Percentiles rank a stretch among this genome's conserved stretches.
phyloP scores from a whole-genome alignment of 2,329 filamentous ascomycete species.

The Calonectria hawksworthii region DNA sequence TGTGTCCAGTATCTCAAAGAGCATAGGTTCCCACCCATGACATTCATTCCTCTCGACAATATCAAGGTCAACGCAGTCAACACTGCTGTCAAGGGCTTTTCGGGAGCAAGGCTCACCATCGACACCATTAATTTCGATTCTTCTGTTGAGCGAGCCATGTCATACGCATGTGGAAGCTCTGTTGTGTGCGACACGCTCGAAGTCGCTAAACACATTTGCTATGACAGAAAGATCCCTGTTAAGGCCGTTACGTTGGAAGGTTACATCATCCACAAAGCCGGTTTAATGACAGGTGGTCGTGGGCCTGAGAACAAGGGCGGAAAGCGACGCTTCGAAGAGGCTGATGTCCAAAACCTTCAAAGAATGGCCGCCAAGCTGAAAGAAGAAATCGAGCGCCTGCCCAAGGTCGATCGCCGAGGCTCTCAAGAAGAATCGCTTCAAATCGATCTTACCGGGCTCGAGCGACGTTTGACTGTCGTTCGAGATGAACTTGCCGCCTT shows the following conservation, averaged over 20 bases:
- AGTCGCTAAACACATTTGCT: constrained; percentile 91
- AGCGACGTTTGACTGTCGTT: constrained; percentile 79
- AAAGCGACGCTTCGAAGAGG: constrained; percentile 89
- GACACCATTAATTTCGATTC: constrained; percentile 96
- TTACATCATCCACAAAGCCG: constrained; percentile 96
- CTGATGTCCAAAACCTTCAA: constrained; percentile 88
- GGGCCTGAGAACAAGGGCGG: constrained; percentile 80
- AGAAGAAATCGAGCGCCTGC: constrained; percentile 83
- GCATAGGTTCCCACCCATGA: constrained; percentile 87
- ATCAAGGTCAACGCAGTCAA: constrained; percentile 95
- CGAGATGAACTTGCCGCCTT: constrained; percentile 84
- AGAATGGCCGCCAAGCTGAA: constrained; percentile 81
- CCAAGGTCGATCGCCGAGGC: constrained; percentile 81
- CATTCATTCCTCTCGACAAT: constrained; percentile 96
- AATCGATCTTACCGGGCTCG: constrained; percentile 83
- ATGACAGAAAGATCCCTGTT: constrained; percentile 85
- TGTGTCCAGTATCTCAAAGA: constrained; percentile 96
- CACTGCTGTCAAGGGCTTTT: constrained; percentile 89
- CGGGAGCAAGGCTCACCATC: constrained; percentile 89
- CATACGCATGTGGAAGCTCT: constrained; percentile 93
- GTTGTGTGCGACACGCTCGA: constrained; percentile 92
- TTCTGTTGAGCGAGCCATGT: constrained; percentile 90
- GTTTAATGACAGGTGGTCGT: constrained; percentile 95
- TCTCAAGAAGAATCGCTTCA: constrained; percentile 85
- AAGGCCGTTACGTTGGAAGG: constrained; percentile 96